Evolutionary conservation across 495 filamentous ascomycete genomes (phyloP).

Genomic region (Penicillium salamii): DNA sequence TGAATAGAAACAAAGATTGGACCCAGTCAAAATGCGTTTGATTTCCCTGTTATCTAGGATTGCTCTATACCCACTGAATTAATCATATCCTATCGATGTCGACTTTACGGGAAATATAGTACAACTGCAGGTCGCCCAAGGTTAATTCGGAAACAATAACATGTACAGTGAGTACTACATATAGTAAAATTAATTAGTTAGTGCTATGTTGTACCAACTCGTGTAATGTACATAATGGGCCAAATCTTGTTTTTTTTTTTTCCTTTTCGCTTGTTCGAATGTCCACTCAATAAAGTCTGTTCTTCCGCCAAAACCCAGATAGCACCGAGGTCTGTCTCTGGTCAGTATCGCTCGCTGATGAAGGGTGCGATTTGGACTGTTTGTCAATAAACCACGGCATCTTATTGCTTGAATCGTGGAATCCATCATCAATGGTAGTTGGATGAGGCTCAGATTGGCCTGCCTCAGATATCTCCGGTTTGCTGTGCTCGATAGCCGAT

Average conservation of each 20-base stretch:
- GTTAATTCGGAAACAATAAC: too few relatives aligned
- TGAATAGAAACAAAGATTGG: slow-evolving; percentile 4
- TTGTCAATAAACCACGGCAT: neutral
- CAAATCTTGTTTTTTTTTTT: too few relatives aligned
- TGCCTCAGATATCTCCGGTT: too few relatives aligned
- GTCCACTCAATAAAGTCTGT: slow-evolving; percentile 26
- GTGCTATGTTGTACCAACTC: too few relatives aligned
- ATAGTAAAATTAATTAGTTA: too few relatives aligned
- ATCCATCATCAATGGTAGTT: neutral
- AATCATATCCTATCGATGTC: neutral
- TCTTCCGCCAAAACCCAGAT: slow-evolving; percentile 31
- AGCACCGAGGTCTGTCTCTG: neutral
- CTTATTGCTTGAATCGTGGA: neutral
- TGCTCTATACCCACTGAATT: slow-evolving; percentile 27
- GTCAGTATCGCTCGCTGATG: too few relatives aligned
- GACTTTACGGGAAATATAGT: too few relatives aligned
- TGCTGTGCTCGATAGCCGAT: too few relatives aligned
- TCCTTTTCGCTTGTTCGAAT: too few relatives aligned
- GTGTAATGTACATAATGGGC: too few relatives aligned
- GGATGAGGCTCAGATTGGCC: neutral
- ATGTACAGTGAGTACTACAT: too few relatives aligned
- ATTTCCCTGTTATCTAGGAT: slow-evolving; percentile 7
- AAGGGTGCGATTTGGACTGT: neutral
- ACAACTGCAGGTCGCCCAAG: too few relatives aligned
- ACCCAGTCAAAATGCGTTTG: neutral